Conservation (phyloP, 352 stramenopile genomes). For the Plasmopara halstedii region DNA sequence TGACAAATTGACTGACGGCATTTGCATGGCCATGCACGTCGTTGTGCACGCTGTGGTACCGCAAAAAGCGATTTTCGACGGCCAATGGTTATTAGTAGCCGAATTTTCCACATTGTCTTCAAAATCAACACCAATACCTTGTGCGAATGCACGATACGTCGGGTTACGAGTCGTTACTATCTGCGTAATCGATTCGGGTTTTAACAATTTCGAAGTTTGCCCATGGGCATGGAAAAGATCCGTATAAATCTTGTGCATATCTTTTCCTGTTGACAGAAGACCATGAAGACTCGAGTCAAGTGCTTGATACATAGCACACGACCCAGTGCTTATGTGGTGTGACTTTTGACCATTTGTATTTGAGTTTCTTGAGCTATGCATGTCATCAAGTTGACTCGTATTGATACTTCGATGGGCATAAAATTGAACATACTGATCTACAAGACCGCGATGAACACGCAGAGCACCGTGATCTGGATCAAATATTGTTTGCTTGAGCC, state of each 20-base stretch:
- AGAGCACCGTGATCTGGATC: conserved; percentile 32
- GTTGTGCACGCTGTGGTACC: conserved; percentile 37
- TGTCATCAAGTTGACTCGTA: conserved; percentile 3
- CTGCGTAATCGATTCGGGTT: conserved; percentile 27
- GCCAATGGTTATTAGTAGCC: conserved; percentile 18
- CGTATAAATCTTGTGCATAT: conserved; percentile 57
- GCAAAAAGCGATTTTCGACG: conserved; percentile 37
- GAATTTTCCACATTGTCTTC: conserved; percentile 7
- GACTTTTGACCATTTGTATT: too few species aligned
- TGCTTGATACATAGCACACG: conserved; percentile 37
- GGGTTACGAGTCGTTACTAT: conserved; percentile 42
- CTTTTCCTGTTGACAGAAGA: conserved; percentile 37
- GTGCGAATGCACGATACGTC: conserved; percentile 23
- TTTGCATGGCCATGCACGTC: conserved; percentile 56
- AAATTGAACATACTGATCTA: conserved; percentile 49
- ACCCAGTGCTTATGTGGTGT: conserved; percentile 37
- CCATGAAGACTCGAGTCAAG: conserved; percentile 30
- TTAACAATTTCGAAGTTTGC: conserved; percentile 35
- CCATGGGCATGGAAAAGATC: conserved; percentile 46
- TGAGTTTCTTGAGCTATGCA: too few species aligned
- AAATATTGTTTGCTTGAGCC: conserved; percentile 37
- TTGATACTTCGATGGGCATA: conserved; percentile 23
- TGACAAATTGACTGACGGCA: conserved; percentile 25
- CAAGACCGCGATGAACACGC: conserved; percentile 21
- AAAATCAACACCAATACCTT: conserved; percentile 39